Conservation (phyloP, 2,329 filamentous ascomycete species). For the Monosporascus cannonballus region DNA sequence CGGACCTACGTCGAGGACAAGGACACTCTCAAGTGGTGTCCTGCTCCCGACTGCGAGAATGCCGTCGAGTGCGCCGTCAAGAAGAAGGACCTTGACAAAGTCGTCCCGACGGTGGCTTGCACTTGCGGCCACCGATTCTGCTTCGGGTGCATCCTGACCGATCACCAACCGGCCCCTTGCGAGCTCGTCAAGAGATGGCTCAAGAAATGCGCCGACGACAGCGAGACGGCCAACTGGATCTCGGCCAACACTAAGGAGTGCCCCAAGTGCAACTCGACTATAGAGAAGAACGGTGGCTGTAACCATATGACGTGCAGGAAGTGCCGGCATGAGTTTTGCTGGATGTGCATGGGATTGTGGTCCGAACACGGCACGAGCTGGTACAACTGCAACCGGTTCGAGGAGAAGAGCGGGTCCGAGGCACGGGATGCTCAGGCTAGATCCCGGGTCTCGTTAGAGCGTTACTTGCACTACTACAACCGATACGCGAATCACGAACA, state of each 20-base stretch:
- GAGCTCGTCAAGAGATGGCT: constrained; percentile 89
- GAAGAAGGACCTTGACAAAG: constrained; percentile 73
- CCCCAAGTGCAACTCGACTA: constrained; percentile 90
- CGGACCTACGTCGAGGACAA: constrained; percentile 97
- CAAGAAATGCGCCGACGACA: constrained; percentile 97
- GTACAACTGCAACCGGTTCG: constrained; percentile 98
- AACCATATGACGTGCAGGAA: constrained; percentile 34
- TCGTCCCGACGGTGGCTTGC: constrained; percentile 88
- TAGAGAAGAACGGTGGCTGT: constrained; percentile 78
- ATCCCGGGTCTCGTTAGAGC: constrained; percentile 82
- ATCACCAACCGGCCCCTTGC: constrained; percentile 93
- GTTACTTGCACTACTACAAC: constrained; percentile 99
- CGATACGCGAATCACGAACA: constrained; percentile 98
- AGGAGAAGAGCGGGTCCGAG: constrained; percentile 89
- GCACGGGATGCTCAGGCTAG: constrained; percentile 88
- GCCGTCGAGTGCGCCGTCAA: constrained; percentile 86
- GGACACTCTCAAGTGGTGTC: constrained; percentile 94
- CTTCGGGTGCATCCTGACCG: constrained; percentile 83
- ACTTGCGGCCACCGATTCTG: constrained; percentile 83
- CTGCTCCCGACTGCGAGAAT: constrained; percentile 93
- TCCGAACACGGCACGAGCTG: constrained; percentile 97
- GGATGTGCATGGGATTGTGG: constrained; percentile 99
- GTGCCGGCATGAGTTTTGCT: constrained; percentile 59
- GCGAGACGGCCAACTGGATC: constrained; percentile 98
- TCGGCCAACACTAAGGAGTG: constrained; percentile 99